Percentiles rank a stretch among this genome's conserved stretches.
Conservation (phyloP, 495 filamentous ascomycete species). For the Neurospora sp. region DNA sequence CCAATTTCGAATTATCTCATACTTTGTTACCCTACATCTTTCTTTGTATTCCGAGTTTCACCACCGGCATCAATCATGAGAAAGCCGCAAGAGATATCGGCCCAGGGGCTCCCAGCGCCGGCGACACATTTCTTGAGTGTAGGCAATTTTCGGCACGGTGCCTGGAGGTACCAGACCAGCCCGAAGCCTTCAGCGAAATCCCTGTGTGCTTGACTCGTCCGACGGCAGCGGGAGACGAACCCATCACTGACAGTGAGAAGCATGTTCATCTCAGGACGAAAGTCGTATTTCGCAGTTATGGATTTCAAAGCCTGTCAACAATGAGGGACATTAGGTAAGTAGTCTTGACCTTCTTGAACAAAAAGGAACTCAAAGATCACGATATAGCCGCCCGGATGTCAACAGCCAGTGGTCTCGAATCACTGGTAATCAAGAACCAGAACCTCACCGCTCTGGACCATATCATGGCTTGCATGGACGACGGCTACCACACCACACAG, state of each 20-base stretch:
- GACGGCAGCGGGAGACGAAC: background rate
- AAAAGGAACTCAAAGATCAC: background rate
- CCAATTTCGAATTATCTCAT: background rate
- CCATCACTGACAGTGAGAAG: background rate
- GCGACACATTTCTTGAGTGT: background rate
- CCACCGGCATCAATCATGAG: background rate
- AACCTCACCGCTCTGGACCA: constrained; percentile 10
- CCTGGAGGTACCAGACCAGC: background rate
- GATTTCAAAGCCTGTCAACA: background rate
- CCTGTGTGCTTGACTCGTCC: background rate
- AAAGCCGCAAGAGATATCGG: background rate
- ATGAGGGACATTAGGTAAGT: background rate
- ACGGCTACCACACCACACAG: background rate
- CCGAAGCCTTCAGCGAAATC: background rate
- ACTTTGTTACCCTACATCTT: background rate
- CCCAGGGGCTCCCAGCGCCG: background rate
- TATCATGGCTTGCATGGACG: background rate
- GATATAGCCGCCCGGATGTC: background rate
- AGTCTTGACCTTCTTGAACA: constrained; percentile 7
- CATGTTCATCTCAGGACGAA: background rate
- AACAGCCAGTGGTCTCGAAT: background rate
- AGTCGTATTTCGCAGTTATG: background rate
- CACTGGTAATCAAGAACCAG: background rate
- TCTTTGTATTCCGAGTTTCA: background rate
- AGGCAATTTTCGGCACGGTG: background rate